Evolutionary conservation across 768 basidiomycete species (phyloP), one percentile per base, ranked within the genome.

Genomic region (Mrakia blollopis): DNA sequence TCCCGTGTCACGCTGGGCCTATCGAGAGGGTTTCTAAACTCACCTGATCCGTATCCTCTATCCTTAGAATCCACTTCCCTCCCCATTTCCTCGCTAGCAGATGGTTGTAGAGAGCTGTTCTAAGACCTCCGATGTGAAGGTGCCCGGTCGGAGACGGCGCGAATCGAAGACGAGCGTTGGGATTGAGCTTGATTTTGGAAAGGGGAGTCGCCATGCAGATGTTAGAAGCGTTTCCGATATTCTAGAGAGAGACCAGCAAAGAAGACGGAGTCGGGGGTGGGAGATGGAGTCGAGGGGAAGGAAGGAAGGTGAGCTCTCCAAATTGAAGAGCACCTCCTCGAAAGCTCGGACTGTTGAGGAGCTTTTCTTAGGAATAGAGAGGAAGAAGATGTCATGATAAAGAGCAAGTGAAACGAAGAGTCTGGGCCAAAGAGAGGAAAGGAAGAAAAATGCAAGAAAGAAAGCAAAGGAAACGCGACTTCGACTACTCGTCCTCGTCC

Each of bases 61-160:
- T 89, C 71, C 97, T 86, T 80, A 98, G 85, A 52, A 98, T 88
- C 93, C 93, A 97, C 81, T 91, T 91, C 2, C 96, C 97, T 3
- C 88, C 89, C 21, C 88, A 85, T 82, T 92, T 93, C 80, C 87
- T 87, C 13, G 96, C 92, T 75, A 91, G 90, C 0, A 98, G 84
- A 81, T 97, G 88, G 81, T 98, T 98, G 84, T 94, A 96, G 2
- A 99, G 85, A 0, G 95, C 97, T 74, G 95, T 98, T 25, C 97
- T 86, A 21, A 99, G 88, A 0, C 97, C 97, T 0, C 97, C 97
- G 2, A 99, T 89, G 83, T 99, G 97, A 7, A 98, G 86, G 44
- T 91, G 88, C 1, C 97, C 97, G 0, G 97, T 99, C 0, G 97
- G 97, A 0, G 97, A 98, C 0, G 97, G 97, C 3, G 96, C 97